Evolutionary conservation across 352 stramenopile species (phyloP).

Genomic region (Pythium rishiriense): DNA sequence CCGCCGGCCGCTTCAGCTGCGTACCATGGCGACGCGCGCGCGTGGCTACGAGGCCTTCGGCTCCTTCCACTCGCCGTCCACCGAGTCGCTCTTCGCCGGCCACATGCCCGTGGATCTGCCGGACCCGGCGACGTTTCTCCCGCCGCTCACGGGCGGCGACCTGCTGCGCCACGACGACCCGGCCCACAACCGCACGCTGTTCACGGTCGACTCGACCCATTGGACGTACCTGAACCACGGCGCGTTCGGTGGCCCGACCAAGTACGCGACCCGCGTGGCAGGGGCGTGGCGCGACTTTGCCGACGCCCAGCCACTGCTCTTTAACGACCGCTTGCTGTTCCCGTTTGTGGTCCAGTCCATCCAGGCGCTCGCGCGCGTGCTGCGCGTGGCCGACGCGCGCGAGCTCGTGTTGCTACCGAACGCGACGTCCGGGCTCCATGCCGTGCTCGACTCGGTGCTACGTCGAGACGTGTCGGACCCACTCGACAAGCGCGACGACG

Average conservation of each 20-base stretch:
- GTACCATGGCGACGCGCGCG: background rate
- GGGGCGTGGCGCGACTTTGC: constrained; percentile 73
- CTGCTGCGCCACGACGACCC: background rate
- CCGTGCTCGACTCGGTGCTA: constrained; percentile 65
- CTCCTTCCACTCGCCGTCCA: constrained; percentile 76
- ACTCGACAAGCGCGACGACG: constrained; percentile 1
- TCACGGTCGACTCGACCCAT: constrained; percentile 48
- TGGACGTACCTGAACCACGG: constrained; percentile 96
- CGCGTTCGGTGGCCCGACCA: constrained; percentile 87
- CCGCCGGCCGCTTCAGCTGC: too few species aligned
- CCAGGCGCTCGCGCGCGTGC: constrained; percentile 68
- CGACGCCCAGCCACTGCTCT: constrained; percentile 90
- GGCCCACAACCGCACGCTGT: constrained; percentile 38
- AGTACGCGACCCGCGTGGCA: constrained; percentile 64
- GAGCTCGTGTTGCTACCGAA: constrained; percentile 86
- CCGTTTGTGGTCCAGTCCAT: constrained; percentile 84
- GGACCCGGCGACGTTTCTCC: constrained; percentile 21
- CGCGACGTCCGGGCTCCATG: constrained; percentile 90
- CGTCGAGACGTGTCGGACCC: too few species aligned
- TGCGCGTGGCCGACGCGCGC: constrained; percentile 45
- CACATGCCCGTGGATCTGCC: constrained; percentile 12
- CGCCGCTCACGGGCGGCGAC: constrained; percentile 17
- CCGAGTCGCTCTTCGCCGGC: constrained; percentile 51
- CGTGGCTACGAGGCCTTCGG: constrained; percentile 68
- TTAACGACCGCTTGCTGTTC: constrained; percentile 93